Base-by-base conservation (phyloP, 83 land plant species). In the Picea mariana region DNA sequence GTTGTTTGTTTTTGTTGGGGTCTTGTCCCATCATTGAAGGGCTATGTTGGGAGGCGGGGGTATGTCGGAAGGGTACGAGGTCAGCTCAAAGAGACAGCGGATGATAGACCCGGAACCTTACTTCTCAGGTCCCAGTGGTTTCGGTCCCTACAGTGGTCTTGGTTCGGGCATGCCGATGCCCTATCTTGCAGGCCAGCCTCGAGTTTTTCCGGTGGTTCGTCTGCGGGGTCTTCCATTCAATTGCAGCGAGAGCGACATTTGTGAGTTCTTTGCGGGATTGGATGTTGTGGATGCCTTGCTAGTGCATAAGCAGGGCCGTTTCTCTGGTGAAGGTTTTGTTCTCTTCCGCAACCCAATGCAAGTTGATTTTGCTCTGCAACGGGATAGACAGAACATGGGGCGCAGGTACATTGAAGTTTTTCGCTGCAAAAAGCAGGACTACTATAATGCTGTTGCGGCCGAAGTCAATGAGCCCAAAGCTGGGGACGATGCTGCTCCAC, bases 161-260 rank as follows among this genome's bases (percentile, higher is more conserved):
- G 76, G 76, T 5, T 44, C 76, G n/a, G 76, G 55, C 34, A 40
- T 72, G 76, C 24, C 76, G 58, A 55, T 55, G 58, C 58, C 58
- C 13, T 82, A 83, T 76, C 72, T 78, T 60, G 81, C 68, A 6
- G 26, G 71, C 20, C 93, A 89, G 80, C 91, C 93, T 55, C 88
- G 88, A 62, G 86, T 95, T 11, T 91, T 96, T 69, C 99, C 99
- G 47, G 99, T 94, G 58, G 98, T 96, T 38, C 87, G 93, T 21
- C 78, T 95, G 68, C 94, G 96, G 26, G 99, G 99, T 21, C 92
- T 96, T 44, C 96, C 96, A 8, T 95, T 95, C 90, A 87, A 96
- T 88, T 96, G 99, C 86, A 79, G 84, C 11, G 98, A 96, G 58
- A 83, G 83, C 58, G 96, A 96, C 78, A 85, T 96, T 18, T 87